phyloP scores from a whole-genome alignment of 1,139 yeast species.

The Yamadazyma blattariae region DNA sequence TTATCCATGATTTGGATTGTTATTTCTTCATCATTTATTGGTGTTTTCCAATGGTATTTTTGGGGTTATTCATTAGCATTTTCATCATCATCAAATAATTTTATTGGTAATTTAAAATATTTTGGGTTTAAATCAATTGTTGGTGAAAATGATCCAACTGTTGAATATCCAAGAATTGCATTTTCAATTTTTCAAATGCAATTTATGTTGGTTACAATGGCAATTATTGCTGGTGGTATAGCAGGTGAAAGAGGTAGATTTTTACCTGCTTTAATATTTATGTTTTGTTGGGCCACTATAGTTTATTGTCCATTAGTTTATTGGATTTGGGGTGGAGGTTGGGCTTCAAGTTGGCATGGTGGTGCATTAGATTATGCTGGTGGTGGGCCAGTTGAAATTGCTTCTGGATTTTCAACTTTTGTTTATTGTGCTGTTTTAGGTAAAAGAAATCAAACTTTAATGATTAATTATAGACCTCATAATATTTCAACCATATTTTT shows the following conservation, averaged over 20 bases:
- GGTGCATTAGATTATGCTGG: conserved; percentile 97
- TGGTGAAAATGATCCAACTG: conserved; percentile 43
- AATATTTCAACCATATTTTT: conserved; percentile 83
- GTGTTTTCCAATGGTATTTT: conserved; percentile 90
- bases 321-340: conserved; percentile 97
- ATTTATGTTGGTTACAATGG: conserved; percentile 85
- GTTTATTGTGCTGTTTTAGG: conserved; percentile 84
- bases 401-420: conserved; percentile 87
- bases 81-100: conserved; percentile 71
- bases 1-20: conserved; percentile 84
- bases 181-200: conserved; percentile 88
- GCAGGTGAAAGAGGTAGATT: conserved; percentile 89
- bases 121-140: conserved; percentile 78
- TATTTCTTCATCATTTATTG: conserved; percentile 73
- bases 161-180: conserved; percentile 74
- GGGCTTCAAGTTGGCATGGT: conserved; percentile 75
- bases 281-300: conserved; percentile 84
- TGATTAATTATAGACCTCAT: conserved; percentile 92
- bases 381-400: conserved; percentile 94
- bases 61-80: conserved; percentile 97
- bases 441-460: conserved; percentile 74
- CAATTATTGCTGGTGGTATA: conserved; percentile 90
- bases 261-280: conserved; percentile 77
- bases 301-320: conserved; percentile 92
- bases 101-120: conserved; percentile 79